Percentiles rank a stretch among this genome's conserved stretches.
phyloP scores from a whole-genome alignment of 1,139 yeast species.

The Torulaspora globosa region DNA sequence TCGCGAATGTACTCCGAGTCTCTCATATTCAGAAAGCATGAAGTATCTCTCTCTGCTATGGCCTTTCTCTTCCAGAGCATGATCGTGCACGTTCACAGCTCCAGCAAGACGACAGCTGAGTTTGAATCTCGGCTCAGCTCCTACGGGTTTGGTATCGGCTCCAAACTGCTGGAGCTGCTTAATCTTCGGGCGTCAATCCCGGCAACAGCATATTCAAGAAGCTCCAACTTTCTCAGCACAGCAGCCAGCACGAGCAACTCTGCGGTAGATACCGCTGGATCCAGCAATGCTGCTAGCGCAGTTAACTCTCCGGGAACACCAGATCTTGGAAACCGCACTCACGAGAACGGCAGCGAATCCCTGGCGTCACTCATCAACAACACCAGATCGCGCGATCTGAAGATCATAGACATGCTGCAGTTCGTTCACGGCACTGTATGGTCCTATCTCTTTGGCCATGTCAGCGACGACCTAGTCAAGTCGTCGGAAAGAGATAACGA shows the following conservation, averaged over 20 bases:
- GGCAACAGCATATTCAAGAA: conserved; percentile 18
- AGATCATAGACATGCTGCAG: conserved; percentile 72
- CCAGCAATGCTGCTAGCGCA: conserved; percentile 4
- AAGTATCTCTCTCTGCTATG: conserved; percentile 37
- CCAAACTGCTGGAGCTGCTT: conserved; percentile 53
- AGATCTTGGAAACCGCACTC: conserved; percentile 10
- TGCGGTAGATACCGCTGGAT: conserved; percentile 39
- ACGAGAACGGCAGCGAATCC: conserved; percentile 20
- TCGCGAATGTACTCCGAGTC: conserved; percentile 30
- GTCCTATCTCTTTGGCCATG: conserved; percentile 74
- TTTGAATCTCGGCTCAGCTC: conserved; percentile 71
- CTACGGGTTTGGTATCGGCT: conserved; percentile 70
- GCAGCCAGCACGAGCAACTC: conserved; percentile 7
- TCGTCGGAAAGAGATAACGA: conserved; percentile 79
- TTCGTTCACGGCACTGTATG: conserved; percentile 80
- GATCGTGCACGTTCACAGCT: conserved; percentile 27
- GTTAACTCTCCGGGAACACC: conserved; percentile 14
- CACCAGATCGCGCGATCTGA: conserved; percentile 53
- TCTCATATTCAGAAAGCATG: conserved; percentile 29
- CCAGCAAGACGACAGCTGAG: conserved; percentile 36
- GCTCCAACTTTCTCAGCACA: conserved; percentile 18
- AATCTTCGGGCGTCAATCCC: conserved; percentile 48
- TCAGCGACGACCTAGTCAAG: conserved; percentile 83
- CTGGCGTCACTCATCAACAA: conserved; percentile 25
- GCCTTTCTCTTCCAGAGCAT: conserved; percentile 34